Conservation (phyloP, 768 basidiomycete species). For the Phaeolepiota aurea region DNA sequence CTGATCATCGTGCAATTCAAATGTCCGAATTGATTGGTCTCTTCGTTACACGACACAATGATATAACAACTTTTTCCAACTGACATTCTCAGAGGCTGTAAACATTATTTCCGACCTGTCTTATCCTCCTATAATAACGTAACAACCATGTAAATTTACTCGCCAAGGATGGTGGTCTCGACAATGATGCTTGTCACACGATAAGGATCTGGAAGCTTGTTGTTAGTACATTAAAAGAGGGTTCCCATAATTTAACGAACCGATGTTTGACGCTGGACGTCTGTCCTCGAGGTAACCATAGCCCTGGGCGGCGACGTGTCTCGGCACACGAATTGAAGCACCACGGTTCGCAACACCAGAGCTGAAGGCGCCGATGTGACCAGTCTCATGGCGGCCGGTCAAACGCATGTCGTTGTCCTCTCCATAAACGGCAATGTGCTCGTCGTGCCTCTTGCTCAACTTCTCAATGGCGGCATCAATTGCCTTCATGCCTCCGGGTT, state of each 20-base stretch:
- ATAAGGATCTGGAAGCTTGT: slow-evolving; percentile 82
- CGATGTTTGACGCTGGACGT: slow-evolving; percentile 97
- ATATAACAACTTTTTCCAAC: too few relatives aligned
- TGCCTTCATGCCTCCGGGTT: slow-evolving; percentile 83
- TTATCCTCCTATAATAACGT: slow-evolving; percentile 1
- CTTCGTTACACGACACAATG: too few relatives aligned
- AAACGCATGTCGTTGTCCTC: slow-evolving; percentile 96
- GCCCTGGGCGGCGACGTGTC: slow-evolving; percentile 87
- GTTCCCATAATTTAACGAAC: slow-evolving; percentile 32
- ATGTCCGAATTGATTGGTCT: too few relatives aligned
- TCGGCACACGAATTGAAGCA: slow-evolving; percentile 92
- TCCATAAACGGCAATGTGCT: slow-evolving; percentile 97
- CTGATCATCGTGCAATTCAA: too few relatives aligned
- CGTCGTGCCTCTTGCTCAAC: slow-evolving; percentile 79
- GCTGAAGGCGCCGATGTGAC: slow-evolving; percentile 84
- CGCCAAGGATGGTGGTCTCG: slow-evolving; percentile 75
- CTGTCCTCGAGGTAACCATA: slow-evolving; percentile 96
- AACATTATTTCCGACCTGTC: too few relatives aligned
- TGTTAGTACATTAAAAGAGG: slow-evolving; percentile 3
- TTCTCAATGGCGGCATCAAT: slow-evolving; percentile 95
- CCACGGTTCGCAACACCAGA: slow-evolving; percentile 97
- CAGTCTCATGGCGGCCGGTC: slow-evolving; percentile 97
- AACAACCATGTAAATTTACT: slow-evolving; percentile 27
- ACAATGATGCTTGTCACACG: slow-evolving; percentile 86
- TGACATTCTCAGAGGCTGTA: too few relatives aligned